Conservation (phyloP, 768 basidiomycete species). For the Leccinum aurantiacum region DNA sequence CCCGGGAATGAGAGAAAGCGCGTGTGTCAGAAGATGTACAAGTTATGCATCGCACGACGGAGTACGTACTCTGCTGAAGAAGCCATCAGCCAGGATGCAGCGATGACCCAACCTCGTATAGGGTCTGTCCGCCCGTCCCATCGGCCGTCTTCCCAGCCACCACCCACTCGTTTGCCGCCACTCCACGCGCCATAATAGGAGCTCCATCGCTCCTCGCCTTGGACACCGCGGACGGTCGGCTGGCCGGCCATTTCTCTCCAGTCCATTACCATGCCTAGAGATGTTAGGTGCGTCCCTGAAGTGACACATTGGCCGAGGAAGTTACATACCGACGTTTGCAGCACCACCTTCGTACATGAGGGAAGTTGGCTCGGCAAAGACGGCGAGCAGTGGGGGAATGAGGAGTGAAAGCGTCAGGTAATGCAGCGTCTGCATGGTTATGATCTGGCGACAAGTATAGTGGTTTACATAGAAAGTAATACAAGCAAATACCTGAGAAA, state of each 20-base stretch:
- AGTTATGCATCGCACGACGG: neutral
- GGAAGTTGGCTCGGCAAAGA: constrained; percentile 73
- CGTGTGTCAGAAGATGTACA: neutral
- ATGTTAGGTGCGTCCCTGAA: constrained; percentile 2
- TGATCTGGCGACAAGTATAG: constrained; percentile 57
- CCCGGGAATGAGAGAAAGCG: constrained; percentile 10
- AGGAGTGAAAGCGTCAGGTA: constrained; percentile 86
- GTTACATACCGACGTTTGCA: constrained; percentile 67
- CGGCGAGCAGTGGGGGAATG: constrained; percentile 71
- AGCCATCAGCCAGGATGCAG: constrained; percentile 80
- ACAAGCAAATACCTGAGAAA: constrained; percentile 66
- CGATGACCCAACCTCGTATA: constrained; percentile 87
- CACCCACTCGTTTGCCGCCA: constrained; percentile 73
- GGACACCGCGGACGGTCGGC: constrained; percentile 67
- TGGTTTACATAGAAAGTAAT: neutral
- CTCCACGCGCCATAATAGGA: constrained; percentile 77
- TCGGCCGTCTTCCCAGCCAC: constrained; percentile 43
- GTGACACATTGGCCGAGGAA: neutral
- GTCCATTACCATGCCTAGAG: constrained; percentile 87
- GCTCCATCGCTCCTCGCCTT: constrained; percentile 64
- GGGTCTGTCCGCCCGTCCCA: constrained; percentile 77
- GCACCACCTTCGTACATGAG: constrained; percentile 76
- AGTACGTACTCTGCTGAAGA: constrained; percentile 79
- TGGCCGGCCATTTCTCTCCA: constrained; percentile 94
- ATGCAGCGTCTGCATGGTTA: constrained; percentile 90